These are phyloP conservation scores for Pseudomicrostroma phylloplanum DNA, from an alignment of 1,284 basidiomycete genomes.

Conservation along the genomic window DNA sequence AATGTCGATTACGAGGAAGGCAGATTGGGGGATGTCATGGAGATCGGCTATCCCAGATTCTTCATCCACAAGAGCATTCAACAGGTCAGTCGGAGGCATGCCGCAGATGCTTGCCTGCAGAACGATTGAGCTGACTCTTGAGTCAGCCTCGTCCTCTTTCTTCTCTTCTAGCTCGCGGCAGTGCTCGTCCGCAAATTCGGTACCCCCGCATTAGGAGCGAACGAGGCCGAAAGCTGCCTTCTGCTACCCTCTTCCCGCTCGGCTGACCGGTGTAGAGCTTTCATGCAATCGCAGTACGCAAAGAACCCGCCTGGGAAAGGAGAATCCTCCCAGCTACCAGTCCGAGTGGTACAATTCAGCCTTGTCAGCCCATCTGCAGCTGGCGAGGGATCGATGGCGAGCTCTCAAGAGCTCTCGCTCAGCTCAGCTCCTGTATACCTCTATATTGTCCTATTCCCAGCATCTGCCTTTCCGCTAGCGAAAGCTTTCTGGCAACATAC, in stretches of 20 bases:
- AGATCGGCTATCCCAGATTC: slow-evolving; percentile 93
- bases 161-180: slow-evolving; percentile 12
- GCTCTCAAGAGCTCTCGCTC: background rate
- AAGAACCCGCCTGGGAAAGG: background rate
- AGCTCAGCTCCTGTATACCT: slow-evolving; percentile 12
- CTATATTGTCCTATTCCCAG: slow-evolving; percentile 70
- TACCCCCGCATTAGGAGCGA: background rate
- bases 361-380: background rate
- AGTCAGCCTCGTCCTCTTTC: background rate
- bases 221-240: slow-evolving; percentile 27
- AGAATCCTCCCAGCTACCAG: background rate
- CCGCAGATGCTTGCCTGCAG: background rate
- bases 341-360: slow-evolving; percentile 13
- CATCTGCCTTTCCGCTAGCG: slow-evolving; percentile 63
- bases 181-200: slow-evolving; percentile 14
- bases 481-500: slow-evolving; percentile 96
- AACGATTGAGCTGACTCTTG: background rate
- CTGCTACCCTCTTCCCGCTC: slow-evolving; percentile 37
- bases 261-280: slow-evolving; percentile 40
- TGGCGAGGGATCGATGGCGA: background rate
- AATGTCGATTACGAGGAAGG: slow-evolving; percentile 91
- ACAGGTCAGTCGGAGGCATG: slow-evolving; percentile 58
- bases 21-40: slow-evolving; percentile 73
- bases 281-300: slow-evolving; percentile 30
- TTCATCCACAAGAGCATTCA: slow-evolving; percentile 84